Conservation (phyloP, 176 grass and related monocot genomes). For the Oryza nivara region DNA sequence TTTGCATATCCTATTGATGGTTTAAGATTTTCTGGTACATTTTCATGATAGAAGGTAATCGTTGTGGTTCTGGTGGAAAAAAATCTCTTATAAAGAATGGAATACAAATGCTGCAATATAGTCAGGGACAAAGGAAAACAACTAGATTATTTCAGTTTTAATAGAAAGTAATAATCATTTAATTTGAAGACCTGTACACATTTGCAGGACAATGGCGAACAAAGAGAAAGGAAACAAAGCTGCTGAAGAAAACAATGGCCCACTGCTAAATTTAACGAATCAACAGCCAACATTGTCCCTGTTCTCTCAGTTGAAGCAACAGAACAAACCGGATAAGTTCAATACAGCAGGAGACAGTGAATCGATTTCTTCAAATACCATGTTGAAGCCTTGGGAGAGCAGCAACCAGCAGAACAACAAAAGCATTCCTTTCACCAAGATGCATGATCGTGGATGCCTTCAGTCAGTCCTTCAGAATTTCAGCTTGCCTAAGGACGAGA, state of each 20-base stretch:
- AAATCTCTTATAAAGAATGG: background rate
- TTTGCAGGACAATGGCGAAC: constrained; percentile 57
- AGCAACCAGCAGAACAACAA: constrained; percentile 53
- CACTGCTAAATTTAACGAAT: constrained; percentile 33
- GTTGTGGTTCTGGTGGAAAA: background rate
- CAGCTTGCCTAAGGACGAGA: constrained; percentile 51
- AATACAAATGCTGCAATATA: background rate
- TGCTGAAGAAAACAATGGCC: constrained; percentile 36
- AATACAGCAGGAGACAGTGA: constrained; percentile 24
- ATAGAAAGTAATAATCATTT: background rate
- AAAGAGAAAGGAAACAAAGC: constrained; percentile 58
- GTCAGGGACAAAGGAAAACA: background rate
- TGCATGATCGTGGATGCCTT: constrained; percentile 49
- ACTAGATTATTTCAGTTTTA: background rate
- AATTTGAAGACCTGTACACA: constrained; percentile 5
- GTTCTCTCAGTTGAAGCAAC: constrained; percentile 54
- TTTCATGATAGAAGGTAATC: background rate
- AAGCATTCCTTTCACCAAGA: constrained; percentile 35
- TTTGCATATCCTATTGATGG: background rate
- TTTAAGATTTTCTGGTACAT: background rate
- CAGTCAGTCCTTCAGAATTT: constrained; percentile 72
- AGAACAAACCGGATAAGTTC: constrained; percentile 43
- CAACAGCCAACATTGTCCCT: constrained; percentile 47
- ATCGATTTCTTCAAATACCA: constrained; percentile 42
- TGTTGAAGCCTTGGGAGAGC: constrained; percentile 51